Evolutionary conservation across 768 basidiomycete species (phyloP), one percentile per base, ranked within the genome.

Genomic region (Mrakia gelida): DNA sequence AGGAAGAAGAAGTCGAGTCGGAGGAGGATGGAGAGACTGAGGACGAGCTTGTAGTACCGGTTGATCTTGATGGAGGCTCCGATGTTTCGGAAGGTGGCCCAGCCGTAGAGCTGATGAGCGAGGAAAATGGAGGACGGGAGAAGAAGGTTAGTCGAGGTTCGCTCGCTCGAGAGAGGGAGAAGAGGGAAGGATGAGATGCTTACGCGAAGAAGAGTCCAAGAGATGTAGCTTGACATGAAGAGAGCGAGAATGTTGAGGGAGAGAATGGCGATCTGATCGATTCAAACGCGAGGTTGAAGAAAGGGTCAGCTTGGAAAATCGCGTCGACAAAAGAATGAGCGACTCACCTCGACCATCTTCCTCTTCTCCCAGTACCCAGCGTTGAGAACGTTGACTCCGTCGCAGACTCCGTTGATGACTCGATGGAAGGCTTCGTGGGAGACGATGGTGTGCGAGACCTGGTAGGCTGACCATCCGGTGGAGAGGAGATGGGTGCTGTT

Each of bases 21-120:
- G 71, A 92, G 89, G 59, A 88, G 86, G 80, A 91, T 91, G 9
- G 91, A 92, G 76, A 92, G 85, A 23, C 87, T 85, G 59, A 92
- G 87, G 76, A 92, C 90, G 68, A 90, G 85, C 83, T 86, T 89
- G 86, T 93, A 93, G 79, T 91, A 84, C 52, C 89, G 88, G 83
- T 91, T 91, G 84, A 93, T 92, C 16, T 86, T 87, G 80, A 89
- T 84, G 9, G 90, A 91, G 16, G 92, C 92, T 54, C 92, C 92
- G 73, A 93, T 89, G 76, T 92, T 91, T 84, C 92, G 92, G 88
- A 93, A 94, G 0, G 92, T 94, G 84, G 92, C 91, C 92, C 92
- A 94, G 63, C 92, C 91, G 82, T 92, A 93, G 23, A 87, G 81
- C 91, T 92, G 59, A 2, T 38, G 21, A 2, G 5, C 34, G 65